These are phyloP conservation scores for Brachypodium distachyon DNA, from an alignment of 202 grass and related monocot species.

Conservation along the genomic window DNA sequence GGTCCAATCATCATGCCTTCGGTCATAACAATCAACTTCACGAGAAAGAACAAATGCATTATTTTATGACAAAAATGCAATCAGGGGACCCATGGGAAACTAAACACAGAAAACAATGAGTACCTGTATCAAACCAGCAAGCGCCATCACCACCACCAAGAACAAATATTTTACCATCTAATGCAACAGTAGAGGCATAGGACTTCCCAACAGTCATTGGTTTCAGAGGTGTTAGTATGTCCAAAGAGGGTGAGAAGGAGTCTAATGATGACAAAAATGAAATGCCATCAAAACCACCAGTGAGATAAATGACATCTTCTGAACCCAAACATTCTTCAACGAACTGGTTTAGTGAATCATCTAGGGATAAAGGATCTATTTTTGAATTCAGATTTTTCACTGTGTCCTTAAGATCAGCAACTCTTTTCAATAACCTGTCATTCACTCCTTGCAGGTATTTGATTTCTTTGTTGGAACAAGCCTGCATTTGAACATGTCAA, in stretches of 20 bases:
- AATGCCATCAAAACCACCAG: slow-evolving; percentile 59
- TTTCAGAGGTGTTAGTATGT: slow-evolving; percentile 60
- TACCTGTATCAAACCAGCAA: slow-evolving; percentile 71
- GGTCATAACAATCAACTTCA: slow-evolving; percentile 73
- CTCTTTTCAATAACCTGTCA: slow-evolving; percentile 36
- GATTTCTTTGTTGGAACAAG: slow-evolving; percentile 30
- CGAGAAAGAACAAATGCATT: slow-evolving; percentile 12
- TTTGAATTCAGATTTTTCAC: slow-evolving; percentile 46
- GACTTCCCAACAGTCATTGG: slow-evolving; percentile 45
- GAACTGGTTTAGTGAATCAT: slow-evolving; percentile 51
- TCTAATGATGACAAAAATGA: slow-evolving; percentile 52
- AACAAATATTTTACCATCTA: slow-evolving; percentile 68
- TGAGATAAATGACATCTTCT: slow-evolving; percentile 70
- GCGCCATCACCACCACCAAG: slow-evolving; percentile 57
- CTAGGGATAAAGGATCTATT: slow-evolving; percentile 46
- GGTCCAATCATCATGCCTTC: slow-evolving; percentile 53
- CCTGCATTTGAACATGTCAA: slow-evolving; percentile 34
- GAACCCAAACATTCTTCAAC: slow-evolving; percentile 63
- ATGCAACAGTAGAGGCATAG: slow-evolving; percentile 58
- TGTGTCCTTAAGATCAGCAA: slow-evolving; percentile 34
- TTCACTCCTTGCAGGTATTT: slow-evolving; percentile 31
- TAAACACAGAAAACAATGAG: neutral
- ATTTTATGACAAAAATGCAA: slow-evolving; percentile 9
- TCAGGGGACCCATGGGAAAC: neutral
- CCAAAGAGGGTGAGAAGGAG: slow-evolving; percentile 63